Conservation (phyloP, 306 rosid species). For the Prunus padus region DNA sequence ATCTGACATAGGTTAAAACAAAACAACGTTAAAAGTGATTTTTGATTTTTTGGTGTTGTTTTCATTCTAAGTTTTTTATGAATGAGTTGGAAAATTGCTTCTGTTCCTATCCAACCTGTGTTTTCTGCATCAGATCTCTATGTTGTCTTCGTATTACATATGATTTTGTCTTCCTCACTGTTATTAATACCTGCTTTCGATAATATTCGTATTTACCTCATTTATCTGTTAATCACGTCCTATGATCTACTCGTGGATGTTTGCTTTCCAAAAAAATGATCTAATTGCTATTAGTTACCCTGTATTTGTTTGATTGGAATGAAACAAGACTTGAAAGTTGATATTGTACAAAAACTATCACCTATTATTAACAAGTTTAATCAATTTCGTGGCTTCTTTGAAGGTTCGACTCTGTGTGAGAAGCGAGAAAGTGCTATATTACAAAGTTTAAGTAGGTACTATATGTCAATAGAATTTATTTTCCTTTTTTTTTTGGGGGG, state of each 20-base stretch:
- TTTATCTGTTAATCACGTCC: not conserved
- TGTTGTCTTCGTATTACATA: not conserved
- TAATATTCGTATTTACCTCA: not conserved
- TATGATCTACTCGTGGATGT: not conserved
- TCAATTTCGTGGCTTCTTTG: slow-evolving; percentile 71
- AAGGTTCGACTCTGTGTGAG: slow-evolving; percentile 72
- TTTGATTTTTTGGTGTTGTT: not conserved
- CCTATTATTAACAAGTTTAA: slow-evolving; percentile 38
- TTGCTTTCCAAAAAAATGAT: not conserved
- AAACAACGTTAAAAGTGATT: not conserved
- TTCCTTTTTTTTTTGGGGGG: too few relatives aligned
- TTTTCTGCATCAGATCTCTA: not conserved
- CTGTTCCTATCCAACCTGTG: not conserved
- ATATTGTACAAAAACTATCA: not conserved
- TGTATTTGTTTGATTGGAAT: not conserved
- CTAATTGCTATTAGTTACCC: not conserved
- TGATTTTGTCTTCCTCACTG: not conserved
- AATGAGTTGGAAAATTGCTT: not conserved
- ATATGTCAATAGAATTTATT: slow-evolving; percentile 18
- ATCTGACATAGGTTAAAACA: not conserved
- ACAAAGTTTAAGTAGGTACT: slow-evolving; percentile 88
- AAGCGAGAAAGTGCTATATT: slow-evolving; percentile 74
- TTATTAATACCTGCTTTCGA: not conserved
- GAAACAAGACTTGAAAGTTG: slow-evolving; percentile 1
- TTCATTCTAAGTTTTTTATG: not conserved